Evolutionary conservation across 2,329 filamentous ascomycete genomes (phyloP).

Genomic region (Ceratocystis eucalypticola): DNA sequence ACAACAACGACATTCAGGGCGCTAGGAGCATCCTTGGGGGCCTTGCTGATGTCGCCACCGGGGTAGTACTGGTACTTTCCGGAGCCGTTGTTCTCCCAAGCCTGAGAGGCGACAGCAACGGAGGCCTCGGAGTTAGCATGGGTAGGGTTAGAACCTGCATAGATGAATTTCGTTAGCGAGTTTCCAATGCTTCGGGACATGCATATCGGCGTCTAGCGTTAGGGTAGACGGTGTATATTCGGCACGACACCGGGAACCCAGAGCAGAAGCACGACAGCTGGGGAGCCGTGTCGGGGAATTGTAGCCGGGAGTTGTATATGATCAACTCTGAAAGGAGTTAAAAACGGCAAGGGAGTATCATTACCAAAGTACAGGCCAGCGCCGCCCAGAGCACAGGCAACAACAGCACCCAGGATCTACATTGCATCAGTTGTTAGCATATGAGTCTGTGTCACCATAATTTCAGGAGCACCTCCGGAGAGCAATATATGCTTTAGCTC

Average conservation of each 20-base stretch:
- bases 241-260: background rate
- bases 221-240: background rate
- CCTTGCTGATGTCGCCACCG: constrained; percentile 61
- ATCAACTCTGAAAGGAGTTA: background rate
- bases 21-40: constrained; percentile 80
- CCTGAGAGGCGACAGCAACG: constrained; percentile 72
- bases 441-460: background rate
- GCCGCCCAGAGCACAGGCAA: constrained; percentile 75
- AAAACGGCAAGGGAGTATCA: constrained; percentile 14
- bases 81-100: constrained; percentile 63
- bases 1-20: constrained; percentile 91
- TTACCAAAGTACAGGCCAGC: constrained; percentile 83
- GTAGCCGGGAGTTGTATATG: background rate
- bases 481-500: background rate
- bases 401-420: constrained; percentile 81
- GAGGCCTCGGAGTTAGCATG: constrained; percentile 65
- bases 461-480: background rate
- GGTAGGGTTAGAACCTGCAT: constrained; percentile 69
- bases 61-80: constrained; percentile 72
- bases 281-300: background rate
- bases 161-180: background rate
- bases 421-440: constrained; percentile 11
- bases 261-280: background rate
- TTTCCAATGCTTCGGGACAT: background rate
- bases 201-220: background rate